Evolutionary conservation across 371 early-diverging fungal genomes (phyloP).

Genomic region (Massospora cicadina): DNA sequence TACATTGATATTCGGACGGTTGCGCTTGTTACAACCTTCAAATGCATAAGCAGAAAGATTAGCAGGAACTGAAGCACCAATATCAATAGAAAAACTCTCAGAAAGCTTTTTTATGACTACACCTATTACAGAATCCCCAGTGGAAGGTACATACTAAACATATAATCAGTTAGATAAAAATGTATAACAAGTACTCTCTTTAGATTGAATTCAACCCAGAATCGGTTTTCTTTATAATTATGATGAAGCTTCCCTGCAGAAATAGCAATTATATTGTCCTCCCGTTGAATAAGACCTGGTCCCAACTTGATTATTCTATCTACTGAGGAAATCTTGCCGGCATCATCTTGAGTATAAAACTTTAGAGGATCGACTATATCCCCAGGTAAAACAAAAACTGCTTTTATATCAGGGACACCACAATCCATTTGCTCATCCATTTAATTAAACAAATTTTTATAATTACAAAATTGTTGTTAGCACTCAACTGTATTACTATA

Average conservation of each 20-base stretch:
- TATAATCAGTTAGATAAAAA: not conserved
- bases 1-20: conserved; percentile 63
- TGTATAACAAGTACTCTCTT: conserved; percentile 10
- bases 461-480: too few relatives aligned
- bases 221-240: not conserved
- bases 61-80: conserved; percentile 80
- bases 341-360: not conserved
- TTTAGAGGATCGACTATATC: not conserved
- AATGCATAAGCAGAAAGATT: conserved; percentile 63
- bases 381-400: not conserved
- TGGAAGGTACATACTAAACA: conserved; percentile 63
- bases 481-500: too few relatives aligned
- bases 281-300: not conserved
- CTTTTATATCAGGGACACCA: not conserved
- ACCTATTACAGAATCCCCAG: conserved; percentile 78
- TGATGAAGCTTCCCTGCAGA: not conserved
- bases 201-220: conserved; percentile 8
- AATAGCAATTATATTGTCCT: conserved; percentile 1
- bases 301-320: not conserved
- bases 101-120: conserved; percentile 39
- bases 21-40: conserved; percentile 87
- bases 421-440: not conserved
- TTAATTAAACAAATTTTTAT: too few relatives aligned
- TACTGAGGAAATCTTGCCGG: not conserved
- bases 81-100: conserved; percentile 78